phyloP scores from a whole-genome alignment of 768 basidiomycete genomes.

The Pleurotus platypus region DNA sequence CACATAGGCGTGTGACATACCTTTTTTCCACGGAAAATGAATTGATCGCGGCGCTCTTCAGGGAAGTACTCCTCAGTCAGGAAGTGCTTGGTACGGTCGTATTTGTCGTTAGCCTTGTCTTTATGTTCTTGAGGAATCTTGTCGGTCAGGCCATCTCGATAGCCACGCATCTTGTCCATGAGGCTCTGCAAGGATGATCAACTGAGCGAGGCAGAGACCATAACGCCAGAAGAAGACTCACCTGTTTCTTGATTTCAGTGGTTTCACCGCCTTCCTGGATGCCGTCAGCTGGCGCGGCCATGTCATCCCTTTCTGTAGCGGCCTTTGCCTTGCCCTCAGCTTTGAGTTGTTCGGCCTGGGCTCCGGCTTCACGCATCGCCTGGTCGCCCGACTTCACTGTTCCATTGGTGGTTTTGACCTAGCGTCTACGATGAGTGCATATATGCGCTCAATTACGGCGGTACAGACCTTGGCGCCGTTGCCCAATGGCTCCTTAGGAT shows the following conservation, averaged over 20 bases:
- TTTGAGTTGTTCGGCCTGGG: not conserved
- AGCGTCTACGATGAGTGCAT: not conserved
- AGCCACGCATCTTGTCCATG: not conserved
- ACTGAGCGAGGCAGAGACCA: too few species aligned
- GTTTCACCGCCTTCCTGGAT: not conserved
- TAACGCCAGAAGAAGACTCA: not conserved
- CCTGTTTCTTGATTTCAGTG: conserved; percentile 7
- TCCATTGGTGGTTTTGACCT: conserved; percentile 22
- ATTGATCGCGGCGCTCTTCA: conserved; percentile 85
- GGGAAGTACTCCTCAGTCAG: conserved; percentile 86
- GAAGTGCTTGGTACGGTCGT: conserved; percentile 62
- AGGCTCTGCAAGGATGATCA: not conserved
- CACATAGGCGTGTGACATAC: conserved; percentile 26
- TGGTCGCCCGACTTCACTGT: conserved; percentile 23
- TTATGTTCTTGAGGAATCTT: conserved; percentile 69
- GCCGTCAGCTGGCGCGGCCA: not conserved
- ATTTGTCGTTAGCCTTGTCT: conserved; percentile 47
- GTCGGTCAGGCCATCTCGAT: conserved; percentile 29
- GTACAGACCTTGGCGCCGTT: conserved; percentile 24
- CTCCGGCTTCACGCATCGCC: conserved; percentile 10
- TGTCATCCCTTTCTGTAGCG: not conserved
- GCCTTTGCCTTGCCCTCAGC: not conserved
- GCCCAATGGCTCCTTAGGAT: conserved; percentile 42
- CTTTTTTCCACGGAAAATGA: conserved; percentile 93
- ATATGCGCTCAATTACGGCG: too few species aligned